Evolutionary conservation across 768 basidiomycete species (phyloP).

Genomic region (Suillus paluster): DNA sequence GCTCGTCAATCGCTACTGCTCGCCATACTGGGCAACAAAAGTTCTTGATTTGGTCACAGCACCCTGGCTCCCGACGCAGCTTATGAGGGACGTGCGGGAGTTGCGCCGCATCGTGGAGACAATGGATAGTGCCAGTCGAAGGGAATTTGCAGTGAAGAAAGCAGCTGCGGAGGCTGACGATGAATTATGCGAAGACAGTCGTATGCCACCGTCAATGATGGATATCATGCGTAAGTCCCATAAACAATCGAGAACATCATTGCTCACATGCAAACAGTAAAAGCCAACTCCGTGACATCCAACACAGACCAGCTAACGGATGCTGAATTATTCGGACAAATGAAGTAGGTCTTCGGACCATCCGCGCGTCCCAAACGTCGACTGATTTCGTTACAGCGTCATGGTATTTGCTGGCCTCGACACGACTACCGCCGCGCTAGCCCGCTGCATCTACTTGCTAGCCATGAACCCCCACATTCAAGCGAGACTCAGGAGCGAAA

Average conservation of each 20-base stretch:
- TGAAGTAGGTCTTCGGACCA: conserved; percentile 43
- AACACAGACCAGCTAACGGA: conserved; percentile 44
- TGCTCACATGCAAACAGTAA: conserved; percentile 27
- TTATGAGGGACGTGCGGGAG: conserved; percentile 40
- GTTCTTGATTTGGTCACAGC: conserved; percentile 22
- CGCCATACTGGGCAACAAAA: conserved; percentile 35
- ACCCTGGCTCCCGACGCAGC: conserved; percentile 9
- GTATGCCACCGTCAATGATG: conserved; percentile 32
- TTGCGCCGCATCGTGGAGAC: conserved; percentile 52
- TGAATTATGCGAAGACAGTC: conserved; percentile 23
- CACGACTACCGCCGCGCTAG: conserved; percentile 46
- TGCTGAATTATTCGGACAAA: conserved; percentile 50
- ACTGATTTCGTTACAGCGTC: conserved; percentile 32
- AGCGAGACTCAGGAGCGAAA: conserved; percentile 42
- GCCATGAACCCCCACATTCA: conserved; percentile 43
- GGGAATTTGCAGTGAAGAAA: conserved; percentile 43
- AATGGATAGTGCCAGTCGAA: conserved; percentile 46
- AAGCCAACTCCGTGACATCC: conserved; percentile 40
- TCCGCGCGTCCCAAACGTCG: not conserved
- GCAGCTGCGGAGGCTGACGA: conserved; percentile 29
- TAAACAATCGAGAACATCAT: not conserved
- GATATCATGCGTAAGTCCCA: conserved; percentile 48
- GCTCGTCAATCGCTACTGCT: conserved; percentile 30
- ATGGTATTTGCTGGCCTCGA: conserved; percentile 48
- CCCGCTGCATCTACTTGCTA: conserved; percentile 40